Evolutionary conservation across 2,329 filamentous ascomycete species (phyloP).

Genomic region (Penicillium oxalicum): DNA sequence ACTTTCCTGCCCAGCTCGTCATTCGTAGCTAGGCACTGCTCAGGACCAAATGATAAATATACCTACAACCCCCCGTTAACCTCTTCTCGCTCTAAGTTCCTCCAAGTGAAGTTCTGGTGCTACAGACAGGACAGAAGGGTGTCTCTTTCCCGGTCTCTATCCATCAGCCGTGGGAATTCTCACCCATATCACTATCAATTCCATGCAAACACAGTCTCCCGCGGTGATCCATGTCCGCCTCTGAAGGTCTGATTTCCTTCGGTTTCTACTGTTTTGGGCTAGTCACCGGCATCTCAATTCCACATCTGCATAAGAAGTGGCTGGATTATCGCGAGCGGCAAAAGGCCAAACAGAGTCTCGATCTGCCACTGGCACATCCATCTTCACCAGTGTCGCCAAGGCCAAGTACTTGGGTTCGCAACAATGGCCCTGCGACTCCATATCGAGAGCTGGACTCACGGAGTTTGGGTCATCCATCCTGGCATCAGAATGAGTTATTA

Average conservation of each 20-base stretch:
- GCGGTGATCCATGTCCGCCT: not conserved
- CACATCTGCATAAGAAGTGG: not conserved
- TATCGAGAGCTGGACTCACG: not conserved
- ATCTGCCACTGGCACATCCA: not conserved
- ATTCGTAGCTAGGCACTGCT: not conserved
- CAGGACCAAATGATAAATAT: not conserved
- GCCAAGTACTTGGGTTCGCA: not conserved
- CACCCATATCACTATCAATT: too few relatives aligned
- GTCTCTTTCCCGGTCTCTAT: too few relatives aligned
- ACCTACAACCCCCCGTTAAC: not conserved
- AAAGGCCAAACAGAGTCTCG: not conserved
- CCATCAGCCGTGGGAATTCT: too few relatives aligned
- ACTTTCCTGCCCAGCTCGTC: too few relatives aligned
- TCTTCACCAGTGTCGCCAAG: not conserved
- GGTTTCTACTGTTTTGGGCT: conserved; percentile 1
- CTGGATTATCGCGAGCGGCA: not conserved
- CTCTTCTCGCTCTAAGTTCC: not conserved
- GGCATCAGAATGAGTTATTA: not conserved
- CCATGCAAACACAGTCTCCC: not conserved
- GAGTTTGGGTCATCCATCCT: not conserved
- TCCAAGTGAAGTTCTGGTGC: too few relatives aligned
- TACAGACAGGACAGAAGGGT: too few relatives aligned
- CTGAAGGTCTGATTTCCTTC: not conserved
- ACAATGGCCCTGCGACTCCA: not conserved
- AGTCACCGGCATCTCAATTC: not conserved